phyloP scores from a whole-genome alignment of 345 rosid genomes.

The Citrus maxima region DNA sequence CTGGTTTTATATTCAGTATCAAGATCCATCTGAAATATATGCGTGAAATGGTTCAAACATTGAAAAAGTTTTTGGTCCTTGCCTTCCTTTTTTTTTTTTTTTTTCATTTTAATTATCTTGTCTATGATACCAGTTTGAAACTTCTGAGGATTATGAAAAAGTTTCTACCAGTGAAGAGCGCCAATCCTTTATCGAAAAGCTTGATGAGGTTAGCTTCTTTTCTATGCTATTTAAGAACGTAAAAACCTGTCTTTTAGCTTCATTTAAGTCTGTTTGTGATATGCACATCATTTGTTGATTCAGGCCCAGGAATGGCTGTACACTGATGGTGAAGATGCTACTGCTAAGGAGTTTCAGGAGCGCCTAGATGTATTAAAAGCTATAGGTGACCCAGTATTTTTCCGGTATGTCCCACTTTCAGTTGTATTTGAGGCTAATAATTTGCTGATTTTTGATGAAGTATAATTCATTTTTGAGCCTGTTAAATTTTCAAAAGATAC shows the following conservation, averaged over 20 bases:
- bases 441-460: not conserved
- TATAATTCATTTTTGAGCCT: not conserved
- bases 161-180: conserved; percentile 77
- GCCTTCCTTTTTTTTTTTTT: not conserved
- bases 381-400: conserved; percentile 73
- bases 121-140: conserved; percentile 59
- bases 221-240: not conserved
- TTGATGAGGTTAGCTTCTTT: conserved; percentile 63
- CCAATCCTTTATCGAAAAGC: conserved; percentile 70
- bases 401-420: conserved; percentile 43
- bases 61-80: not conserved
- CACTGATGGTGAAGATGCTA: conserved; percentile 93
- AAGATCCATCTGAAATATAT: not conserved
- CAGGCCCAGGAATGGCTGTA: conserved; percentile 98
- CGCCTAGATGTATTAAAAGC: conserved; percentile 68
- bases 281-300: conserved; percentile 14
- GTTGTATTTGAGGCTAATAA: not conserved
- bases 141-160: conserved; percentile 63
- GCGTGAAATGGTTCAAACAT: not conserved
- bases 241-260: not conserved
- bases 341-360: conserved; percentile 67
- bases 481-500: not conserved
- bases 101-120: not conserved
- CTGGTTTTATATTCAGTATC: not conserved
- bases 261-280: not conserved